Percentiles rank a stretch among this genome's conserved stretches.
Conservation (phyloP, 2,329 filamentous ascomycete genomes). For the Knufia fluminis region DNA sequence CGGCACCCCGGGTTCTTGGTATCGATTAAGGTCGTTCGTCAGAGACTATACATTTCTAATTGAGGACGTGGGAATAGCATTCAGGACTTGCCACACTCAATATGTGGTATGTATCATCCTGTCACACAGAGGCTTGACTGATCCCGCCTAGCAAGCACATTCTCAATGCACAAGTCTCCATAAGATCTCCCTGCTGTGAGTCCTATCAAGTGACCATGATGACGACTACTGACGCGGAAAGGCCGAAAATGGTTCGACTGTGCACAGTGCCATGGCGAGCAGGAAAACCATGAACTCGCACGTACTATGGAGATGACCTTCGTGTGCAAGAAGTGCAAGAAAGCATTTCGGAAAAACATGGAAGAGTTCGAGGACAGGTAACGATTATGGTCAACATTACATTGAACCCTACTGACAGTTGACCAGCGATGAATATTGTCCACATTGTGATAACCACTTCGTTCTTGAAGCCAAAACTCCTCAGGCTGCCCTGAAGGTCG, state of each 20-base stretch:
- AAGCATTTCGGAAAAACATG: conserved; percentile 92
- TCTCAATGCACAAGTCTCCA: conserved; percentile 93
- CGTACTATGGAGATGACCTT: conserved; percentile 85
- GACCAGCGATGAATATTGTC: conserved; percentile 85
- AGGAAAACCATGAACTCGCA: conserved; percentile 64
- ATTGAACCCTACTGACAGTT: neutral
- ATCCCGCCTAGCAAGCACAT: conserved; percentile 70
- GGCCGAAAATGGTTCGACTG: conserved; percentile 98
- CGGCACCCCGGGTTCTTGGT: neutral
- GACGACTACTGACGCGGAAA: conserved; percentile 28
- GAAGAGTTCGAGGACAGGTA: conserved; percentile 79
- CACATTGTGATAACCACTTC: conserved; percentile 98
- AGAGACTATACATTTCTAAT: too few species aligned
- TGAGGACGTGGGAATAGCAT: too few species aligned
- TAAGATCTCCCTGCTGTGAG: conserved; percentile 91
- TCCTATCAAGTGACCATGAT: conserved; percentile 13
- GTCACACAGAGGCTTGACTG: neutral
- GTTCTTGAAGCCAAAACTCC: conserved; percentile 81
- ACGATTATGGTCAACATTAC: neutral
- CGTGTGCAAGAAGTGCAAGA: conserved; percentile 97
- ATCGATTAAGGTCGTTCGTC: neutral
- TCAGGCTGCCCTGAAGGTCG: conserved; percentile 72
- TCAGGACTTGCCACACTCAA: neutral
- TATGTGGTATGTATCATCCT: neutral
- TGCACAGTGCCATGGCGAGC: conserved; percentile 82